Conservation (phyloP, 208 protist species). For the Phytomonas sp. region DNA sequence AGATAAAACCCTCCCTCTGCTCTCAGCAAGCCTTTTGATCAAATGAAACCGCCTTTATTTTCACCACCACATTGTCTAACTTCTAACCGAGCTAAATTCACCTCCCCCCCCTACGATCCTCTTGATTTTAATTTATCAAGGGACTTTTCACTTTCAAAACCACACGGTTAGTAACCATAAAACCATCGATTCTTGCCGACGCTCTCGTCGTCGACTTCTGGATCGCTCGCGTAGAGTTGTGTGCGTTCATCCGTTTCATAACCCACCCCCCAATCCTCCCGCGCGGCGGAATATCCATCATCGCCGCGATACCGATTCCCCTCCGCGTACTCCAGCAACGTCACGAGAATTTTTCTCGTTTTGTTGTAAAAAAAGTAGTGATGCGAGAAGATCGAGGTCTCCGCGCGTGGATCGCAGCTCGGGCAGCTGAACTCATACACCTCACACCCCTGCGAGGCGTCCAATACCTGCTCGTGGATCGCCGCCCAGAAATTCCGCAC, state of each 20-base stretch:
- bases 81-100: too few relatives aligned
- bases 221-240: conserved; percentile 22
- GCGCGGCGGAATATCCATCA: conserved; percentile 23
- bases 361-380: conserved; percentile 74
- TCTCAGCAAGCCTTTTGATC: too few relatives aligned
- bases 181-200: conserved; percentile 52
- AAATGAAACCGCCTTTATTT: too few relatives aligned
- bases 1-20: too few relatives aligned
- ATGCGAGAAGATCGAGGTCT: conserved; percentile 40
- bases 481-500: conserved; percentile 53
- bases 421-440: conserved; percentile 63
- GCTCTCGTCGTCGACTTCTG: conserved; percentile 22
- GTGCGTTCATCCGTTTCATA: conserved; percentile 20
- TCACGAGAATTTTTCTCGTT: conserved; percentile 43
- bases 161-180: conserved; percentile 31
- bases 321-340: conserved; percentile 48
- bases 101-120: too few relatives aligned
- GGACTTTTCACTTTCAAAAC: too few relatives aligned
- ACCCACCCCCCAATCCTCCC: conserved; percentile 5
- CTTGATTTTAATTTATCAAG: too few relatives aligned
- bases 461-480: conserved; percentile 34
- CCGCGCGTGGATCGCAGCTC: conserved; percentile 55
- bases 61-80: too few relatives aligned
- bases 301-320: conserved; percentile 61
- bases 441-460: conserved; percentile 44